These are phyloP conservation scores for Aeschynomene evenia DNA, from an alignment of 306 rosid genomes.

Conservation along the genomic window DNA sequence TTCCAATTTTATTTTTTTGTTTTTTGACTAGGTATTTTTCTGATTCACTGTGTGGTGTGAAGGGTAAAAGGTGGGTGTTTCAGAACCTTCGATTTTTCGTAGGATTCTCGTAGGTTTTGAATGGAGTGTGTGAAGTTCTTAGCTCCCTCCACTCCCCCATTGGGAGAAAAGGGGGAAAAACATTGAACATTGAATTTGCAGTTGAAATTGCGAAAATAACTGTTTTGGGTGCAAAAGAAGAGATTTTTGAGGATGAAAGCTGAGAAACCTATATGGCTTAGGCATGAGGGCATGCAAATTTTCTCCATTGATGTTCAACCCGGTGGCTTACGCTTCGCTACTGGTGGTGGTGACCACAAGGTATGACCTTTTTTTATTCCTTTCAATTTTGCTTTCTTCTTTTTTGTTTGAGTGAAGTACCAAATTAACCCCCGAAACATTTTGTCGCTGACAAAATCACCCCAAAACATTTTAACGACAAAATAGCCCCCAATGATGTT, in stretches of 20 bases:
- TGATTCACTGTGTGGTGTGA: slow-evolving; percentile 19
- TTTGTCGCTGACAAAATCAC: no score
- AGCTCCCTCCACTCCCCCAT: slow-evolving; percentile 15
- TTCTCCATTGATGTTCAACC: slow-evolving; percentile 99
- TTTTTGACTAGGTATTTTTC: background rate
- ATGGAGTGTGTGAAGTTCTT: slow-evolving; percentile 18
- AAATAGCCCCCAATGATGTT: no score
- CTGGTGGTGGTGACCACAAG: slow-evolving; percentile 99
- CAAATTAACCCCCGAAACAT: no score
- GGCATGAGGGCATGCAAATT: slow-evolving; percentile 97
- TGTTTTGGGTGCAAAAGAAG: slow-evolving; percentile 24
- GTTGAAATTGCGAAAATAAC: slow-evolving; percentile 7
- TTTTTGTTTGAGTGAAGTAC: no score
- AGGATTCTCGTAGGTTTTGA: slow-evolving; percentile 30
- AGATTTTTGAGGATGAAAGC: slow-evolving; percentile 62
- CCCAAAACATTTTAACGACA: no score
- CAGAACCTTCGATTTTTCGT: slow-evolving; percentile 24
- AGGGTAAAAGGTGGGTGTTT: background rate
- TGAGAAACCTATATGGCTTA: slow-evolving; percentile 93
- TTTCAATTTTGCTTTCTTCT: background rate
- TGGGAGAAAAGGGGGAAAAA: background rate
- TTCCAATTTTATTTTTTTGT: background rate
- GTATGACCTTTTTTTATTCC: slow-evolving; percentile 30
- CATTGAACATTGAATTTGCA: slow-evolving; percentile 26
- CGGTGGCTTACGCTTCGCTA: slow-evolving; percentile 84